Evolutionary conservation across 805 yeast genomes (phyloP).

Genomic region (Zygosaccharomyces pseudorouxii): DNA sequence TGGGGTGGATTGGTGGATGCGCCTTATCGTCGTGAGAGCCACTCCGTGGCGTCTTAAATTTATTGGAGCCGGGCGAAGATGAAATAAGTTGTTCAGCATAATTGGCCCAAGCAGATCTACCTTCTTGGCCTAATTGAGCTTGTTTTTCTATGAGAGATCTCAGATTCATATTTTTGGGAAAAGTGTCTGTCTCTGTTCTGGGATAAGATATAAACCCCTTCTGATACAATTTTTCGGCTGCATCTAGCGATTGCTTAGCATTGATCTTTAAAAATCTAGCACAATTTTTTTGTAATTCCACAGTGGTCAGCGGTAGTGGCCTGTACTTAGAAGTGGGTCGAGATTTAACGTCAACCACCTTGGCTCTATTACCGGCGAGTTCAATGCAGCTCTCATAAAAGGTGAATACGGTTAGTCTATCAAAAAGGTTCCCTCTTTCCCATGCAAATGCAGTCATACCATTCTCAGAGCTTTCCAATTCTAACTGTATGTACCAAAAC

Average conservation of each 20-base stretch:
- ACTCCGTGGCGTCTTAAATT: slow-evolving; percentile 61
- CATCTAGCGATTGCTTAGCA: slow-evolving; percentile 70
- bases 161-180: slow-evolving; percentile 74
- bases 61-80: slow-evolving; percentile 36
- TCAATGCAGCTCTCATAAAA: slow-evolving; percentile 66
- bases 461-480: slow-evolving; percentile 40
- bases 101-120: slow-evolving; percentile 79
- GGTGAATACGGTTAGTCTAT: slow-evolving; percentile 56
- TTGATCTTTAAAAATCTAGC: slow-evolving; percentile 66
- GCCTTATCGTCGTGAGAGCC: slow-evolving; percentile 91
- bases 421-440: slow-evolving; percentile 70
- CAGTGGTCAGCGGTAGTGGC: slow-evolving; percentile 92
- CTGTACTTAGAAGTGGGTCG: slow-evolving; percentile 71
- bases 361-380: slow-evolving; percentile 42
- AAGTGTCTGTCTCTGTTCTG: slow-evolving; percentile 92
- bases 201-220: slow-evolving; percentile 90
- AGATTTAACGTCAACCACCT: slow-evolving; percentile 46
- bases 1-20: slow-evolving; percentile 97
- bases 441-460: slow-evolving; percentile 49
- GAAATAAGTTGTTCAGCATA: slow-evolving; percentile 51
- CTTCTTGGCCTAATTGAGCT: slow-evolving; percentile 22
- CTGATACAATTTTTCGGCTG: slow-evolving; percentile 83
- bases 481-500: slow-evolving; percentile 70
- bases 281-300: slow-evolving; percentile 85
- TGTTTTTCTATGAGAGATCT: slow-evolving; percentile 59